Percentiles rank a stretch among this genome's conserved stretches.
Conservation (phyloP, 257 asterid species). For the Marsdenia floribunda region DNA sequence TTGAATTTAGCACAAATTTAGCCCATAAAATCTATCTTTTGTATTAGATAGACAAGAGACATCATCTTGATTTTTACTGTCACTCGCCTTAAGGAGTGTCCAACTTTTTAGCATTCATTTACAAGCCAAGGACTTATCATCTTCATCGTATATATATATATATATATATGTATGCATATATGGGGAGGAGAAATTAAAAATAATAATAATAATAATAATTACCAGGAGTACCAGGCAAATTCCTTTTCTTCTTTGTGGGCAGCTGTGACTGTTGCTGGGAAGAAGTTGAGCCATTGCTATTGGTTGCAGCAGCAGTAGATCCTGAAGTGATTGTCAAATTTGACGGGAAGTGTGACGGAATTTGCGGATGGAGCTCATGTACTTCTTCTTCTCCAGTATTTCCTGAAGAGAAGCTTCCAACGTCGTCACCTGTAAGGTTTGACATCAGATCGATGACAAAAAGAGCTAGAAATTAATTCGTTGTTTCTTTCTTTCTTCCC, state of each 20-base stretch:
- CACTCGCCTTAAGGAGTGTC: too few species aligned
- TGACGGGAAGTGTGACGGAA: too few species aligned
- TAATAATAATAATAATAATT: neutral
- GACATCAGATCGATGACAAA: slow-evolving; percentile 21
- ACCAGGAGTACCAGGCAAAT: slow-evolving; percentile 48
- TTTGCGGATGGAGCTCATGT: slow-evolving; percentile 18
- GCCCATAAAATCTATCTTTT: too few species aligned
- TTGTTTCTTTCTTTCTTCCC: neutral
- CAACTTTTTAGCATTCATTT: too few species aligned
- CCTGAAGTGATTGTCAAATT: too few species aligned
- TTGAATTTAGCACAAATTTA: too few species aligned
- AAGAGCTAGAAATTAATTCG: neutral
- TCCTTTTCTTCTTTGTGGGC: slow-evolving; percentile 35
- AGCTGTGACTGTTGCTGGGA: slow-evolving; percentile 28
- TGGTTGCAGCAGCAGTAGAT: neutral
- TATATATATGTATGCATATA: too few species aligned
- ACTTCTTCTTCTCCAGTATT: slow-evolving; percentile 35
- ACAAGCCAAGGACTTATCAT: too few species aligned
- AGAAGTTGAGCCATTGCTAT: slow-evolving; percentile 30
- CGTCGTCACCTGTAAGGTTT: slow-evolving; percentile 40
- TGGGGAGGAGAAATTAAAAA: neutral
- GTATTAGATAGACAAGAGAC: too few species aligned
- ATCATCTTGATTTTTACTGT: too few species aligned
- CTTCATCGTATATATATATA: too few species aligned
- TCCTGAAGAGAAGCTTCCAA: slow-evolving; percentile 45